Conservation (phyloP, 2,329 filamentous ascomycete genomes). For the Xylaria sp. region DNA sequence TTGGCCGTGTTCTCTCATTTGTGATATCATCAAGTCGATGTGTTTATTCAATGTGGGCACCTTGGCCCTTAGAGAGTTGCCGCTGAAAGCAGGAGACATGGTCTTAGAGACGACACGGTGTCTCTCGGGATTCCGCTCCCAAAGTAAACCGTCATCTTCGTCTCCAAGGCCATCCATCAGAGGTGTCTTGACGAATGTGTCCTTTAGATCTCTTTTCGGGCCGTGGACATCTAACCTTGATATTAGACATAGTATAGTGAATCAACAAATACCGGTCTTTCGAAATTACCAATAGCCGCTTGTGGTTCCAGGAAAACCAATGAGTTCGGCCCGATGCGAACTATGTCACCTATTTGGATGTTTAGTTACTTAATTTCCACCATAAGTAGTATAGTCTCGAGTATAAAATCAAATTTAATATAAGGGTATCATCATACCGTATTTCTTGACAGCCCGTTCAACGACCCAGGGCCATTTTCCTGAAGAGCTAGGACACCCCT, state of each 20-base stretch:
- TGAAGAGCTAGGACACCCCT: slow-evolving; percentile 6
- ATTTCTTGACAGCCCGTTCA: slow-evolving; percentile 18
- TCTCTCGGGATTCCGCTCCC: slow-evolving; percentile 20
- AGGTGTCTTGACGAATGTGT: slow-evolving; percentile 22
- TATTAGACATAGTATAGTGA: neutral
- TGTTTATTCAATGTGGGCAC: slow-evolving; percentile 42
- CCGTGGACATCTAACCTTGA: neutral
- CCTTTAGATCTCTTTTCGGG: neutral
- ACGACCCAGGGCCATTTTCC: slow-evolving; percentile 23
- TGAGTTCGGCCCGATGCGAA: slow-evolving; percentile 29
- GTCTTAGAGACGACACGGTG: slow-evolving; percentile 17
- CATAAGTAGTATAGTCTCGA: neutral
- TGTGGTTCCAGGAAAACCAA: slow-evolving; percentile 23
- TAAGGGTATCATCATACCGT: slow-evolving; percentile 5
- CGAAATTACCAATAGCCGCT: slow-evolving; percentile 18
- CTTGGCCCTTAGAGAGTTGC: slow-evolving; percentile 26
- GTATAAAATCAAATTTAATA: neutral
- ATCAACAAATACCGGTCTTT: neutral
- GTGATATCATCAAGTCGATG: slow-evolving; percentile 41
- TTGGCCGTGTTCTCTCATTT: slow-evolving; percentile 29
- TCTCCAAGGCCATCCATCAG: neutral
- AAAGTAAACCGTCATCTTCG: slow-evolving; percentile 17
- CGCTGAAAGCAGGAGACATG: slow-evolving; percentile 25
- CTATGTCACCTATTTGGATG: slow-evolving; percentile 21
- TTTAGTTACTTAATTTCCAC: neutral